Base-by-base conservation (phyloP, 345 rosid species). In the Hirschfeldia incana region DNA sequence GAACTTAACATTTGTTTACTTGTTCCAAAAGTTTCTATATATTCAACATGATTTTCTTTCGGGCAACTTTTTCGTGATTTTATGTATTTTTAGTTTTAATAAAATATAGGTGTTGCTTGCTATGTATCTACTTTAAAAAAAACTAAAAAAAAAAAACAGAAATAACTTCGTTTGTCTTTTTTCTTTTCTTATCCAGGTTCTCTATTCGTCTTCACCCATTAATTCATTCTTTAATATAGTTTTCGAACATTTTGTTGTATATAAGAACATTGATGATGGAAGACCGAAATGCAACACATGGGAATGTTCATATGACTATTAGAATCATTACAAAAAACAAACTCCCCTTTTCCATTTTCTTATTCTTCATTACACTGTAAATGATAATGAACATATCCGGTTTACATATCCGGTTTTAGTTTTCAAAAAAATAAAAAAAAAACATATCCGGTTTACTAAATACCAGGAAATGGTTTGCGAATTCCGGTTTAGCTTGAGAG, bases 401-500 rank as follows among this genome's bases (percentile, higher is more conserved):
- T 73, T 61, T 49, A 67, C 8, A n/a, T n/a, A n/a, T n/a, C n/a
- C n/a, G n/a, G n/a, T n/a, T n/a, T n/a, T n/a, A n/a, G n/a, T n/a
- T n/a, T n/a, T n/a, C n/a, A n/a, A n/a, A n/a, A n/a, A n/a, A n/a
- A n/a, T n/a, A n/a, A n/a, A n/a, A n/a, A n/a, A n/a, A n/a, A n/a
- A 27, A 28, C 4, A 60, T 2, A 11, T 16, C 74, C 12, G 58
- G 60, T 73, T 61, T 49, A 67, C 8, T 5, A n/a, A 11, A 73
- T 33, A 60, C 70, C 57, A 46, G 15, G 11, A 15, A 11, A 7
- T 26, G 2, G 12, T 36, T 73, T 61, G 51, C 9, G 1, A 27
- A 11, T 33, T 68, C 17, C 63, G 57, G 73, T 74, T 70, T 79
- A 75, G 77, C 80, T 75, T 12, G 87, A 85, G 34, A 87, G 70